A percentile compares a stretch with the other conserved stretches of the same genome.
Conservation (phyloP, 768 basidiomycete species). For the Cantharellus anzutake region DNA sequence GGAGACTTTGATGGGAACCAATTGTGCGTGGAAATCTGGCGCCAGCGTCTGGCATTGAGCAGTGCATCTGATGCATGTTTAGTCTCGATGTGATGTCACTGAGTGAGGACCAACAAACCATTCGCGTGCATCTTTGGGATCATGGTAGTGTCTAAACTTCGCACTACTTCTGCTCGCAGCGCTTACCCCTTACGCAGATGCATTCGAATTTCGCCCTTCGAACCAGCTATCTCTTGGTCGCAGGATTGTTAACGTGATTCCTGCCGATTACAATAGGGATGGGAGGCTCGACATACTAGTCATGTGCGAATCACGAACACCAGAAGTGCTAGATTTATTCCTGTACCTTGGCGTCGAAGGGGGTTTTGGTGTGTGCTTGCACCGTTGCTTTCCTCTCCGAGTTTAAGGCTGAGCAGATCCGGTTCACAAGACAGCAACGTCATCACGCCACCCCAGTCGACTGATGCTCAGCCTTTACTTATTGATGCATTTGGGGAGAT, state of each 20-base stretch:
- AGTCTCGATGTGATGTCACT: conserved; percentile 74
- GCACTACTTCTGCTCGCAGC: neutral
- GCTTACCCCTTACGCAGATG: conserved; percentile 22
- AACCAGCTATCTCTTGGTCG: conserved; percentile 29
- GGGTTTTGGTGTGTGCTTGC: conserved; percentile 38
- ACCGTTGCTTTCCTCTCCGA: neutral
- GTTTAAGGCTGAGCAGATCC: too few species aligned
- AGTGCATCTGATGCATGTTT: neutral
- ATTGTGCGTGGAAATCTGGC: conserved; percentile 37
- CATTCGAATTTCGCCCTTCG: conserved; percentile 35
- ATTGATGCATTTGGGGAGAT: conserved; percentile 80
- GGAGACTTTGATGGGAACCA: conserved; percentile 96
- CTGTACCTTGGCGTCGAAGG: conserved; percentile 48
- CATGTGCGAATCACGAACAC: conserved; percentile 25
- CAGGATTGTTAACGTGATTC: conserved; percentile 59
- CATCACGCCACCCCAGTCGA: conserved; percentile 35
- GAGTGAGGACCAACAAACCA: conserved; percentile 49
- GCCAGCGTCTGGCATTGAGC: neutral
- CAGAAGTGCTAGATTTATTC: conserved; percentile 32
- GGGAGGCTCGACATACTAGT: conserved; percentile 81
- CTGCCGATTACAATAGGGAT: conserved; percentile 85
- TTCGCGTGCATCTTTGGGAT: conserved; percentile 68
- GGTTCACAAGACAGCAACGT: conserved; percentile 5
- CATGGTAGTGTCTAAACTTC: conserved; percentile 30
- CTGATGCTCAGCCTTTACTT: conserved; percentile 60